Evolutionary conservation across 208 protist genomes (phyloP).

Genomic region (Naegleria gruberi): DNA sequence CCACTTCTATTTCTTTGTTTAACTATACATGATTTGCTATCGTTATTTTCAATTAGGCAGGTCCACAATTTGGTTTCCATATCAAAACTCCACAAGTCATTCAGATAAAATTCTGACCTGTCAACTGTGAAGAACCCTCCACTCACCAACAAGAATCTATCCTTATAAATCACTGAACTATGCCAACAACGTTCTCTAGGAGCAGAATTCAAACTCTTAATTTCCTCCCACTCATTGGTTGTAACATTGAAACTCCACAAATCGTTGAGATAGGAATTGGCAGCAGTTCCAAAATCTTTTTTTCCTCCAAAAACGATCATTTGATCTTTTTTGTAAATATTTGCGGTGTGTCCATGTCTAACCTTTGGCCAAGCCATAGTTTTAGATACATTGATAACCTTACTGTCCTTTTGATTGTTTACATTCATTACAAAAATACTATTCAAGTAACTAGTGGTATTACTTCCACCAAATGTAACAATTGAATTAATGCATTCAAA

Average conservation of each 20-base stretch:
- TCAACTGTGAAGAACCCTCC: neutral
- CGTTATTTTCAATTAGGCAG: neutral
- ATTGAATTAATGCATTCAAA: neutral
- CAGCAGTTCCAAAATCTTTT: neutral
- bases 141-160: neutral
- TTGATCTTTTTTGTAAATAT: neutral
- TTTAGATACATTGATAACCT: neutral
- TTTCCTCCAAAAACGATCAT: neutral
- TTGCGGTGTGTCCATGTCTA: neutral
- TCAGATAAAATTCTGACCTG: neutral
- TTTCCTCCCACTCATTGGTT: neutral
- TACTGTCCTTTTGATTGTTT: neutral
- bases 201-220: neutral
- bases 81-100: neutral
- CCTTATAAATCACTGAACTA: neutral
- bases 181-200: constrained; percentile 9
- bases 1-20: neutral
- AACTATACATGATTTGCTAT: neutral
- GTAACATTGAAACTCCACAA: neutral
- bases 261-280: neutral
- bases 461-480: neutral
- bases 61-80: neutral
- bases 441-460: neutral
- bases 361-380: too few species aligned
- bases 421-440: neutral